Percentiles rank a stretch among this genome's conserved stretches.
These are phyloP conservation scores for Pseudogymnoascus sp. DNA, from an alignment of 2,329 filamentous ascomycete species.

Conservation along the genomic window DNA sequence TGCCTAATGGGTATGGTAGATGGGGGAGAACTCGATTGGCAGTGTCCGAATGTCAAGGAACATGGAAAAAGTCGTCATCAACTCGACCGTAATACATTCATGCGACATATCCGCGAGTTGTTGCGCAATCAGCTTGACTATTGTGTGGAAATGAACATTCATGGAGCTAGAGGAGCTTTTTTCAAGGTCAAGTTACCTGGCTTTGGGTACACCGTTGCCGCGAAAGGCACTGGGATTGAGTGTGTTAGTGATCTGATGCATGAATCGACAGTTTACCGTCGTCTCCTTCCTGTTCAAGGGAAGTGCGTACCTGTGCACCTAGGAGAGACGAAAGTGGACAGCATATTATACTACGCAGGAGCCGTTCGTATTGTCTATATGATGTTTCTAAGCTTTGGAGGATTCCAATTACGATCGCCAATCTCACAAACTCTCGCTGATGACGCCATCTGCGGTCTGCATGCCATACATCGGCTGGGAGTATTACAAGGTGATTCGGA, in stretches of 20 bases:
- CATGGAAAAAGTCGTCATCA: neutral
- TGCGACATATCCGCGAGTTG: slow-evolving; percentile 2
- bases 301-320: slow-evolving; percentile 32
- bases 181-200: slow-evolving; percentile 34
- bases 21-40: neutral
- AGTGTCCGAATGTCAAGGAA: neutral
- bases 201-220: slow-evolving; percentile 37
- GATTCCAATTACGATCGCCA: neutral
- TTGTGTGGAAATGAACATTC: neutral
- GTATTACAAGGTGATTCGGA: neutral
- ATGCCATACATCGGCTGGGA: neutral
- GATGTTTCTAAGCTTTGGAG: neutral
- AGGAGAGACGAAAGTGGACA: slow-evolving; percentile 16
- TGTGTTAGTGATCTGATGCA: slow-evolving; percentile 30
- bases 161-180: slow-evolving; percentile 31
- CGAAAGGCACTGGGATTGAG: slow-evolving; percentile 32
- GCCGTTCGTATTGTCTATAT: neutral
- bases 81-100: neutral
- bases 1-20: neutral
- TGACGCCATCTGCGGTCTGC: neutral
- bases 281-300: slow-evolving; percentile 30
- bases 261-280: slow-evolving; percentile 30
- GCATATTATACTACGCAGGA: neutral
- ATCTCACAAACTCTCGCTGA: neutral
- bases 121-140: slow-evolving; percentile 5